A percentile compares a stretch with the other conserved stretches of the same genome.
These are phyloP conservation scores for Dentiscutata heterogama DNA, from an alignment of 371 early-diverging fungal genomes.

Conservation along the genomic window DNA sequence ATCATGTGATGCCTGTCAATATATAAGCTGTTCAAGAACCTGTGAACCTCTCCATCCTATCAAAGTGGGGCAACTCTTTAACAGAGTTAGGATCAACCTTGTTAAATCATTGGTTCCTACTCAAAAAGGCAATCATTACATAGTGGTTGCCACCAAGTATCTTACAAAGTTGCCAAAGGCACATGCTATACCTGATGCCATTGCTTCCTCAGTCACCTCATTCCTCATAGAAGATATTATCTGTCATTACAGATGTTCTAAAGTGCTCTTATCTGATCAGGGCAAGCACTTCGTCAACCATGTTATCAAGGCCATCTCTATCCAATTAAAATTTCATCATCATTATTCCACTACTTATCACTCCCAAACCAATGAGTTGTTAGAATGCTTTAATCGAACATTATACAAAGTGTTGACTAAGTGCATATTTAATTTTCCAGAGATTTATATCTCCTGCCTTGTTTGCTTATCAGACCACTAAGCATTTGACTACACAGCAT, in stretches of 20 bases:
- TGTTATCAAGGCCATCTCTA: too few species aligned
- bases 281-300: constrained; percentile 37
- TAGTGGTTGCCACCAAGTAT: constrained; percentile 58
- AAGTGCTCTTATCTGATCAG: constrained; percentile 52
- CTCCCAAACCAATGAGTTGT: too few species aligned
- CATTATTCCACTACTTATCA: too few species aligned
- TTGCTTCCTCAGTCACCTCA: constrained; percentile 45
- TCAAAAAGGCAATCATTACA: constrained; percentile 52
- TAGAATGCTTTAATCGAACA: too few species aligned
- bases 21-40: constrained; percentile 43
- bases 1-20: not conserved
- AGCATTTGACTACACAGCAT: too few species aligned
- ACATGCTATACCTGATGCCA: constrained; percentile 49
- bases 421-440: too few species aligned
- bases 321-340: too few species aligned
- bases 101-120: constrained; percentile 56
- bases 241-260: constrained; percentile 48
- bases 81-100: constrained; percentile 54
- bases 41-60: constrained; percentile 44
- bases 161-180: constrained; percentile 57
- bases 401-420: too few species aligned
- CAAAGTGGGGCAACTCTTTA: constrained; percentile 46
- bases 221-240: constrained; percentile 57
- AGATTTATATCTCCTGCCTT: too few species aligned
- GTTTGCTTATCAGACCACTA: too few species aligned